Evolutionary conservation across 2,329 filamentous ascomycete genomes (phyloP), one percentile per base, ranked within the genome.

Genomic region (Beauveria scarabaeidicola): DNA sequence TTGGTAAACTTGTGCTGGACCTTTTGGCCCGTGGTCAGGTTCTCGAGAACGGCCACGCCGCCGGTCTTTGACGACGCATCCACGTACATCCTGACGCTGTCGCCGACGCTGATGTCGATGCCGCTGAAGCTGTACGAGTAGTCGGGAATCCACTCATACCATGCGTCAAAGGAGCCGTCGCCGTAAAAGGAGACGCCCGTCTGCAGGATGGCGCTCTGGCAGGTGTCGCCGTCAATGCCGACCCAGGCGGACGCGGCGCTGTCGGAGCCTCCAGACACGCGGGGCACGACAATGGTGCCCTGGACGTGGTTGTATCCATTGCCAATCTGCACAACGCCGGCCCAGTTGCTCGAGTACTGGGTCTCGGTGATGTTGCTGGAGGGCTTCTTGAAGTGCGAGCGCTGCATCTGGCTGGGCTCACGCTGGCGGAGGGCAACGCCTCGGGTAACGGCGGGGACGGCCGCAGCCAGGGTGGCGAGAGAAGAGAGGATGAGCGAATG

Each of bases 1-100:
- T 19, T 58, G 23, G 64, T 71, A 67, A 84, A 77, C 6, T 72
- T 74, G 72, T 84, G 76, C 19, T 73, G 75, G 40, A 79, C 80
- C 2, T 64, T 74, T 67, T 79, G 66, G 36, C 81, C 81, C 3
- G 75, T 82, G 11, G 73, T 75, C 58, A 73, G 66, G 67, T 84
- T 84, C 61, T 79, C 61, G 19, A 67, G 54, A 3, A 60, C 60
- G 8, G 64, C 60, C 21, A 58, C 61, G 43, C 65, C 65, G 29
- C 48, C 58, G 21, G 44, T 65, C 43, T 52, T 63, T 23, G 63
- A 61, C 13, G 59, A 62, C 8, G 64, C 64, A 29, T 63, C 62
- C 21, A 67, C 63, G 27, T 52, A 62, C 71, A 64, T 59, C 27
- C 55, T 59, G 55, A 67, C 59, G 52, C 60, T 41, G 63, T 67